Percentiles rank a stretch among this genome's conserved stretches.
Conservation (phyloP, 176 grass and related monocot species). For the Avena insularis region DNA sequence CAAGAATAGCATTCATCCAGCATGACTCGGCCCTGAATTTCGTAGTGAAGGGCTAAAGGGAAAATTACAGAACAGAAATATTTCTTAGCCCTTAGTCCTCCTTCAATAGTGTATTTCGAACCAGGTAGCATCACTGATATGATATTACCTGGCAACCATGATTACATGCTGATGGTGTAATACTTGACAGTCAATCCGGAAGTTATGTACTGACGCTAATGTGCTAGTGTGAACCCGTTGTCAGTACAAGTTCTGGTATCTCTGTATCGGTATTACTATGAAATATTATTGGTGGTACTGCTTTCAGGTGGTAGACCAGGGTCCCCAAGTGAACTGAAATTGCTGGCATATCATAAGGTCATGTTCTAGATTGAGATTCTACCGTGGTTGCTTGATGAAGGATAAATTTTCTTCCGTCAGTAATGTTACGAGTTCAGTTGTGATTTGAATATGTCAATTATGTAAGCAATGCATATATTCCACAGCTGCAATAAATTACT, state of each 20-base stretch:
- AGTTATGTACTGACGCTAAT: neutral
- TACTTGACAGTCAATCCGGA: neutral
- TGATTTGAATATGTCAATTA: constrained; percentile 9
- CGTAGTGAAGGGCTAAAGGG: neutral
- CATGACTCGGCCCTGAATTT: neutral
- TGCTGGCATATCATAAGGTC: neutral
- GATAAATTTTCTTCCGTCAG: neutral
- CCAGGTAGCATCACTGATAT: neutral
- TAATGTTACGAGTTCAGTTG: neutral
- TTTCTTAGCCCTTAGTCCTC: neutral
- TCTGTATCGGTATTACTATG: neutral
- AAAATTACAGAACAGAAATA: constrained; percentile 20
- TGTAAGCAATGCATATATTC: neutral
- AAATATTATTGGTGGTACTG: constrained; percentile 2
- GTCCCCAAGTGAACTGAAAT: neutral
- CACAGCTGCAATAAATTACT: neutral
- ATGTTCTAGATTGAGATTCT: neutral
- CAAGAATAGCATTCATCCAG: neutral
- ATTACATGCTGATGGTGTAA: neutral
- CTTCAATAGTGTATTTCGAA: neutral
- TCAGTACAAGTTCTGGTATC: neutral
- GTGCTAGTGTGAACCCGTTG: neutral
- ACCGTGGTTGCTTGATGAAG: constrained; percentile 3
- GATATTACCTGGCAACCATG: neutral
- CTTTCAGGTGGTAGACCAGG: neutral